Percentiles rank a stretch among this genome's conserved stretches.
These are phyloP conservation scores for Irpex rosettiformis DNA, from an alignment of 1,284 basidiomycete species.

Conservation along the genomic window DNA sequence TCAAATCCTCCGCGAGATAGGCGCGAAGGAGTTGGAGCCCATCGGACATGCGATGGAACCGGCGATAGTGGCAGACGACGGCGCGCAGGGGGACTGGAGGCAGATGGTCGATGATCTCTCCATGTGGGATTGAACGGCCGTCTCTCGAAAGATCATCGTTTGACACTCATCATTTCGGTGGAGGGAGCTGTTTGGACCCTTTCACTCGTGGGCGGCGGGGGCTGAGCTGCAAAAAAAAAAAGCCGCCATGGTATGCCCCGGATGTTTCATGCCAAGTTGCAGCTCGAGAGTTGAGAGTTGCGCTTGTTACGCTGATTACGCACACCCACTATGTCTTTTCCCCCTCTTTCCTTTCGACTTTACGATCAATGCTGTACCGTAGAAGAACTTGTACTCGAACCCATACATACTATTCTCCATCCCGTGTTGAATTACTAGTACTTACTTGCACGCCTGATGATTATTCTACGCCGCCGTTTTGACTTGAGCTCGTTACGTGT, in stretches of 20 bases:
- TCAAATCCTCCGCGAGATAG: background rate
- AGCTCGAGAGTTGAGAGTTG: too few relatives aligned
- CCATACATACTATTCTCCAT: background rate
- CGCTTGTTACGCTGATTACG: background rate
- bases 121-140: background rate
- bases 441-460: background rate
- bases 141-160: too few relatives aligned
- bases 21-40: constrained; percentile 1
- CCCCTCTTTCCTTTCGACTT: too few relatives aligned
- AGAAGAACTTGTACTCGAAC: background rate
- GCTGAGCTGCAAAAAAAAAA: too few relatives aligned
- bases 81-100: constrained; percentile 1
- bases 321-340: background rate
- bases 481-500: too few relatives aligned
- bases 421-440: background rate
- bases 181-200: too few relatives aligned
- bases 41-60: background rate
- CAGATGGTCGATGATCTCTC: background rate
- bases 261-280: too few relatives aligned
- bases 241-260: too few relatives aligned
- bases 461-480: too few relatives aligned
- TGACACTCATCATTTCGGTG: too few relatives aligned
- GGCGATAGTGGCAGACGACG: constrained; percentile 1
- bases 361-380: too few relatives aligned
- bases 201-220: too few relatives aligned